Evolutionary conservation across 352 stramenopile genomes (phyloP).

Genomic region (Peronosclerospora sorghi): DNA sequence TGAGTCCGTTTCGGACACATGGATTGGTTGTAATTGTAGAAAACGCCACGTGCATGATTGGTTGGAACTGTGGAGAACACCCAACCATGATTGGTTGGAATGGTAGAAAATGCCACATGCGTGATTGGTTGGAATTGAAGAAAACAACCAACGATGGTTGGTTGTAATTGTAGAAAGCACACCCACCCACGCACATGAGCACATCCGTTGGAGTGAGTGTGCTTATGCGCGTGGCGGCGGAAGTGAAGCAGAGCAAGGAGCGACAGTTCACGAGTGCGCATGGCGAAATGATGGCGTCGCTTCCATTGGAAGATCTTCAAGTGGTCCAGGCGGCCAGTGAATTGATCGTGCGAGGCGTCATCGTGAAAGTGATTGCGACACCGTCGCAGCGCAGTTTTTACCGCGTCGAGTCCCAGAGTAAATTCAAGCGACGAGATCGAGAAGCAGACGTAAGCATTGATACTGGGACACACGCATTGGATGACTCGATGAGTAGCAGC

Average conservation of each 20-base stretch:
- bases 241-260: slow-evolving; percentile 27
- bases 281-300: slow-evolving; percentile 35
- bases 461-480: slow-evolving; percentile 31
- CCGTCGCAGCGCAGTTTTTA: slow-evolving; percentile 45
- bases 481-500: slow-evolving; percentile 25
- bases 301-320: slow-evolving; percentile 27
- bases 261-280: slow-evolving; percentile 24
- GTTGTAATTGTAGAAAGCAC: too few species aligned
- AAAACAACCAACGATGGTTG: too few species aligned
- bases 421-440: slow-evolving; percentile 22
- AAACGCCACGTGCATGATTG: too few species aligned
- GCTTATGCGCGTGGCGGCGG: slow-evolving; percentile 27
- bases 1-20: too few species aligned
- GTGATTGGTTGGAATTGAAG: too few species aligned
- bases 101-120: too few species aligned
- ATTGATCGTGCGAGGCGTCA: slow-evolving; percentile 30
- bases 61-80: too few species aligned
- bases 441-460: slow-evolving; percentile 7
- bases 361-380: slow-evolving; percentile 35
- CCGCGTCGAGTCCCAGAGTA: slow-evolving; percentile 56
- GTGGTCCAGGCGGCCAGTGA: slow-evolving; percentile 47
- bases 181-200: too few species aligned
- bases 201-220: slow-evolving; percentile 22
- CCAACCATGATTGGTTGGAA: too few species aligned
- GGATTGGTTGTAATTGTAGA: too few species aligned